A percentile compares a stretch with the other conserved stretches of the same genome.
Evolutionary conservation across 495 filamentous ascomycete species (phyloP).

Genomic region (Bryoglossum gracile): DNA sequence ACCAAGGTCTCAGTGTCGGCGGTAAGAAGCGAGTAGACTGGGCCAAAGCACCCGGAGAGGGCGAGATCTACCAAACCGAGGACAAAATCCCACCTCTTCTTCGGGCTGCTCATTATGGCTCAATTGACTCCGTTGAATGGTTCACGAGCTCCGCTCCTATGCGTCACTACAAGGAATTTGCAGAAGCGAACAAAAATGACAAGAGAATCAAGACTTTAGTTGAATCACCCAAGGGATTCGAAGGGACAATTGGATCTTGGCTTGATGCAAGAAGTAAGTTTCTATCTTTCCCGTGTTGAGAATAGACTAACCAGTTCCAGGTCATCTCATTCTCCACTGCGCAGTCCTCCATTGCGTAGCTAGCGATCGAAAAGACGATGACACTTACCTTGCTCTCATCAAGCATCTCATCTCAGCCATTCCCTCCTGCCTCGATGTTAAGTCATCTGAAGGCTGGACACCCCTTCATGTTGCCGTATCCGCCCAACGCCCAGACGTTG

Average conservation of each 20-base stretch:
- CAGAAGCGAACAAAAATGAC: conserved; percentile 48
- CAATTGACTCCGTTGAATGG: conserved; percentile 58
- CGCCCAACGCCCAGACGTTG: conserved; percentile 42
- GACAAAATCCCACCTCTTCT: conserved; percentile 46
- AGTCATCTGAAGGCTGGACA: conserved; percentile 46
- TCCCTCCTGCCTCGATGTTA: conserved; percentile 52
- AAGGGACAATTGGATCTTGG: conserved; percentile 53
- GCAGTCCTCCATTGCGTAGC: conserved; percentile 46
- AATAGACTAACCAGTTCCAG: conserved; percentile 29
- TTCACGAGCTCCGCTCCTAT: conserved; percentile 58
- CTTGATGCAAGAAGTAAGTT: conserved; percentile 39
- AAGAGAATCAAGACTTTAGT: conserved; percentile 47
- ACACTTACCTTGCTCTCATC: conserved; percentile 43
- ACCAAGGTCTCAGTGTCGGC: conserved; percentile 64
- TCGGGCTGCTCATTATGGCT: conserved; percentile 46
- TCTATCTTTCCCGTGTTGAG: conserved; percentile 22
- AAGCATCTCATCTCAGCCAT: conserved; percentile 51
- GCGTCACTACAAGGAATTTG: conserved; percentile 56
- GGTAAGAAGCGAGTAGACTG: conserved; percentile 59
- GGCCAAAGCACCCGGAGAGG: conserved; percentile 13
- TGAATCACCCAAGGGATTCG: conserved; percentile 47
- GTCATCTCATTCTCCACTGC: conserved; percentile 57
- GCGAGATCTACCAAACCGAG: conserved; percentile 1
- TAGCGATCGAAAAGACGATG: conserved; percentile 21
- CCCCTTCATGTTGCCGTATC: conserved; percentile 54